Base-by-base conservation (phyloP, 2,329 filamentous ascomycete species). In the Fusarium nodosum region DNA sequence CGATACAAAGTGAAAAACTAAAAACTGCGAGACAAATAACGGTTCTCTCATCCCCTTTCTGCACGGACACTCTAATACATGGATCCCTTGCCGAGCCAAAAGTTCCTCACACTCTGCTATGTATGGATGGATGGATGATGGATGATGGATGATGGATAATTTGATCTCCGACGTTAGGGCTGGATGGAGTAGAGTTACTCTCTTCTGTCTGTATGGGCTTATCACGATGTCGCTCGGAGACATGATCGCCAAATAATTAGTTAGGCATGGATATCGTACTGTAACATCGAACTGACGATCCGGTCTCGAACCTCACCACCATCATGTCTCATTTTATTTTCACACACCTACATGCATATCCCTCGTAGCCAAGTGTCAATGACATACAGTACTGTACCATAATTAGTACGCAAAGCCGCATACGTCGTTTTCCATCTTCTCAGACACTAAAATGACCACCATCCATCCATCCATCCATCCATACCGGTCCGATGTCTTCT, bases 281-380 rank as follows among this genome's bases (percentile, higher is more conserved):
- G 66, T 51, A 46, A 59, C 58, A 44, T 62, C 31, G 31, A 52
- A 47, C 57, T 61, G 66, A 44, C 45, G 66, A 70, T 69, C 66
- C 34, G 46, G 66, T 67, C 66, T 69, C 51, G 66, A 69, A 69
- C 48, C 62, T 59, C 45, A 34, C 24, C 42, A 55, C 26, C 16
- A 52, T 45, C 33, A 36, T 26, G n/a, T 42, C 56, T 63, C 56
- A 66, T 69, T 63, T 66, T 33, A 64, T 44, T 47, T 45, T 57
- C 28, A 46, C 39, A 26, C 26, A 56, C 26, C 24, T 30, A 20
- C 45, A 51, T 51, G 28, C 30, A 36, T 31, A 42, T 34, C n/a
- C 15, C 31, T 34, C 31, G 9, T 34, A 22, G 30, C 20, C 28
- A 7, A 46, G 16, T 15, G 31, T 48, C 31, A 44, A 52, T 56